Conservation (phyloP, 441 rosid genomes). For the Viola pubescens region DNA sequence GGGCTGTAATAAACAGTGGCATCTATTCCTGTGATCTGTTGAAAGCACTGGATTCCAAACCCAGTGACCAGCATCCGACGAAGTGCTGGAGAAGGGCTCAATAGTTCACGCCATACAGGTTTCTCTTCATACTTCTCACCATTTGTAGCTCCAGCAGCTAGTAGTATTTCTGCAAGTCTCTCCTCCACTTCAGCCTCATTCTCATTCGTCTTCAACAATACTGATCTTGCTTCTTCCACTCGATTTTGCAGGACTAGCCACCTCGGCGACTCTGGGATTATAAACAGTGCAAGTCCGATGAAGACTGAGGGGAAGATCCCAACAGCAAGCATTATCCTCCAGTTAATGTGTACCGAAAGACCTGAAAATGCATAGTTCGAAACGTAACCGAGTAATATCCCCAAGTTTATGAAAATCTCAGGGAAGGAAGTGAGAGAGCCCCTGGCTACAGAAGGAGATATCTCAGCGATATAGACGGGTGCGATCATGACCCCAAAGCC, state of each 20-base stretch:
- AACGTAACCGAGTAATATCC: conserved; percentile 82
- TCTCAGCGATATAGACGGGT: conserved; percentile 82
- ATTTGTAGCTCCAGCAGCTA: conserved; percentile 45
- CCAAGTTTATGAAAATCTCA: conserved; percentile 69
- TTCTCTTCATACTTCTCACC: conserved; percentile 43
- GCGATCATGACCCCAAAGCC: conserved; percentile 85
- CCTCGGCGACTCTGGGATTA: conserved; percentile 89
- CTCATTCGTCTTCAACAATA: conserved; percentile 61
- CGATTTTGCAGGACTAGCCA: conserved; percentile 77
- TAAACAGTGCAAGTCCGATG: conserved; percentile 58
- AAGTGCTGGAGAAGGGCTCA: conserved; percentile 64
- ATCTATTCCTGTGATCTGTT: conserved; percentile 76
- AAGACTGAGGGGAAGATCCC: conserved; percentile 72
- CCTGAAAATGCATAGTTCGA: conserved; percentile 78
- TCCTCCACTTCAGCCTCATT: conserved; percentile 61
- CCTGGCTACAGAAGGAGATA: conserved; percentile 56
- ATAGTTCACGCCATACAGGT: conserved; percentile 67
- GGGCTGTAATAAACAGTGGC: conserved; percentile 92
- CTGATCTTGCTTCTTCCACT: conserved; percentile 62
- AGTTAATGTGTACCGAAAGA: conserved; percentile 53
- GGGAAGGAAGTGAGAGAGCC: conserved; percentile 84
- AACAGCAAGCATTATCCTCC: conserved; percentile 90
- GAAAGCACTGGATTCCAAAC: conserved; percentile 85
- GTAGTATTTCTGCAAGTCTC: conserved; percentile 61
- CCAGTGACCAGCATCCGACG: conserved; percentile 63